phyloP scores from a whole-genome alignment of 2,329 filamentous ascomycete species.

The Nannizziopsis barbatae region DNA sequence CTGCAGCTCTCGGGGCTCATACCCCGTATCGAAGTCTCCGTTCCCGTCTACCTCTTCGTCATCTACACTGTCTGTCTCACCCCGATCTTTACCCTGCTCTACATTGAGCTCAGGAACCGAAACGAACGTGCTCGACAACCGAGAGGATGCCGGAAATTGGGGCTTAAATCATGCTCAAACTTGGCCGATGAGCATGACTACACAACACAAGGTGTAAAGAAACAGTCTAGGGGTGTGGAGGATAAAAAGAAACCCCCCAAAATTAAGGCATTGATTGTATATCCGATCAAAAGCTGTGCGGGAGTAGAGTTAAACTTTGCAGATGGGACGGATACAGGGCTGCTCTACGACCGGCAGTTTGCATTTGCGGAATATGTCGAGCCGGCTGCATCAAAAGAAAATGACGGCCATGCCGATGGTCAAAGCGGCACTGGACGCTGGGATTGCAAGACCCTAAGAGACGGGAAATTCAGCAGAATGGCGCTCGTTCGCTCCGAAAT shows the following conservation, averaged over 20 bases:
- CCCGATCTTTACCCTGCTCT: conserved; percentile 13
- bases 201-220: conserved; percentile 33
- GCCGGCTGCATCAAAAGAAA: conserved; percentile 2
- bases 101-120: conserved; percentile 6
- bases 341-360: conserved; percentile 73
- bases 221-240: conserved; percentile 14
- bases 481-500: conserved; percentile 55
- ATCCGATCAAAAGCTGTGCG: conserved; percentile 72
- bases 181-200: conserved; percentile 46
- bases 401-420: conserved; percentile 20
- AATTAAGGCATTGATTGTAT: conserved; percentile 62
- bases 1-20: conserved; percentile 17
- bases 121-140: conserved; percentile 22
- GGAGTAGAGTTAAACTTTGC: conserved; percentile 60
- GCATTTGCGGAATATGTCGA: conserved; percentile 57
- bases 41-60: conserved; percentile 11
- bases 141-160: conserved; percentile 44
- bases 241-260: conserved; percentile 34
- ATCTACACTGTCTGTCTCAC: conserved; percentile 13
- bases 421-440: conserved; percentile 31
- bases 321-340: conserved; percentile 55
- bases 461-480: conserved; percentile 46
- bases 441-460: conserved; percentile 35
- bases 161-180: conserved; percentile 41
- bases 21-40: conserved; percentile 14